These are phyloP conservation scores for Papiliotrema terrestris DNA, from an alignment of 1,284 basidiomycete genomes.

Conservation along the genomic window DNA sequence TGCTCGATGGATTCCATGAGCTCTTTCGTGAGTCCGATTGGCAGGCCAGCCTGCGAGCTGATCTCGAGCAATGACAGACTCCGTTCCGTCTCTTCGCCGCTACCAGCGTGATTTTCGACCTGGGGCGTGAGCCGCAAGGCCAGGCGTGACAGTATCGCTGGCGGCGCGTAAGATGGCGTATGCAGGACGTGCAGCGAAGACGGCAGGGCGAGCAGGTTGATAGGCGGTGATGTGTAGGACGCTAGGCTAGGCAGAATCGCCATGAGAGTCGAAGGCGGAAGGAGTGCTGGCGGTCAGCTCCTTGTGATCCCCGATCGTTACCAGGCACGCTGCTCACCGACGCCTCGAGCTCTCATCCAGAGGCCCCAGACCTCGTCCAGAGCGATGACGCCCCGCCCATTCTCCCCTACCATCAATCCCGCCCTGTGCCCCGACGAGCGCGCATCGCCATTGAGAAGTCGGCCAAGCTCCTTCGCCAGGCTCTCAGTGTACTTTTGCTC, in stretches of 20 bases:
- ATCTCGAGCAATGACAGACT: constrained; percentile 56
- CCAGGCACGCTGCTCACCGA: constrained; percentile 60
- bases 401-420: constrained; percentile 40
- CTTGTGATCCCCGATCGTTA: background rate
- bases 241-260: constrained; percentile 68
- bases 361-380: constrained; percentile 95
- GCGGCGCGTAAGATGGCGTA: constrained; percentile 67
- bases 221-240: constrained; percentile 63
- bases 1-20: constrained; percentile 69
- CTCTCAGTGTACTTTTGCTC: constrained; percentile 76
- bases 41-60: constrained; percentile 63
- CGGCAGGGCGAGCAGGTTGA: constrained; percentile 65
- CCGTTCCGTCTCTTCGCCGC: constrained; percentile 17
- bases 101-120: background rate
- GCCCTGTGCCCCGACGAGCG: constrained; percentile 18
- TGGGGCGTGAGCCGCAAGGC: constrained; percentile 10
- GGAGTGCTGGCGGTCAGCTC: constrained; percentile 58
- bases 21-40: constrained; percentile 67
- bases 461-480: constrained; percentile 76
- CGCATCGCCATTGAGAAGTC: constrained; percentile 55
- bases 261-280: constrained; percentile 80
- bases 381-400: constrained; percentile 66
- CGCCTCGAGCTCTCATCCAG: constrained; percentile 93
- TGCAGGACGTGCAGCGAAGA: constrained; percentile 77
- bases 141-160: constrained; percentile 60